These are phyloP conservation scores for Aspergillus thermomutatus DNA, from an alignment of 2,329 filamentous ascomycete species.

Conservation along the genomic window DNA sequence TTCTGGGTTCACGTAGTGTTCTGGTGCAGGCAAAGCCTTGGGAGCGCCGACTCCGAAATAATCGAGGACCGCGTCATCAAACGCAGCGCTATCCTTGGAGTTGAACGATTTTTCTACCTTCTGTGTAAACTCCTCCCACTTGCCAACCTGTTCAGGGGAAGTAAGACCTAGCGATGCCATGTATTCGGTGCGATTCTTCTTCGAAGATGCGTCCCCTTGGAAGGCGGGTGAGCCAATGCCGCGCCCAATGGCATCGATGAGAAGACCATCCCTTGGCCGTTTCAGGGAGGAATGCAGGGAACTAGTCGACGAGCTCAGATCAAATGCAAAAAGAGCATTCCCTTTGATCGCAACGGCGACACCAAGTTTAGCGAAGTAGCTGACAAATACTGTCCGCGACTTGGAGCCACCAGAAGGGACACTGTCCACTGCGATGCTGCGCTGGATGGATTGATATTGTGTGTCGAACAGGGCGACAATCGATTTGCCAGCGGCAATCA, in stretches of 20 bases:
- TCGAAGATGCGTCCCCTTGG: conserved; percentile 27
- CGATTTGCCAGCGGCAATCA: conserved; percentile 41
- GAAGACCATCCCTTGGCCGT: conserved; percentile 37
- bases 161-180: conserved; percentile 31
- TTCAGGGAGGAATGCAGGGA: conserved; percentile 32
- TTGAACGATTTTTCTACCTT: conserved; percentile 27
- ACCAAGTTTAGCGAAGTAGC: conserved; percentile 44
- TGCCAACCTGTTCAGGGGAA: conserved; percentile 27
- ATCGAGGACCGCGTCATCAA: conserved; percentile 33
- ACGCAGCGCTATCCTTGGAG: conserved; percentile 26
- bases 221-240: conserved; percentile 35
- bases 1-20: conserved; percentile 34
- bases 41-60: conserved; percentile 25
- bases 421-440: conserved; percentile 35
- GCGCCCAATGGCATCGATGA: conserved; percentile 43
- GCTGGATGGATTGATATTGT: conserved; percentile 46
- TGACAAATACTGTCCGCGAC: conserved; percentile 35
- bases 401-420: conserved; percentile 24
- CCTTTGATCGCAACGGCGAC: conserved; percentile 41
- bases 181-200: conserved; percentile 29
- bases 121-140: conserved; percentile 33
- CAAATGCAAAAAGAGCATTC: conserved; percentile 43
- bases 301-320: conserved; percentile 34
- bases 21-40: conserved; percentile 20
- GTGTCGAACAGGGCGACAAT: conserved; percentile 46